Conservation (phyloP, 257 asterid genomes). For the Capsicum baccatum region DNA sequence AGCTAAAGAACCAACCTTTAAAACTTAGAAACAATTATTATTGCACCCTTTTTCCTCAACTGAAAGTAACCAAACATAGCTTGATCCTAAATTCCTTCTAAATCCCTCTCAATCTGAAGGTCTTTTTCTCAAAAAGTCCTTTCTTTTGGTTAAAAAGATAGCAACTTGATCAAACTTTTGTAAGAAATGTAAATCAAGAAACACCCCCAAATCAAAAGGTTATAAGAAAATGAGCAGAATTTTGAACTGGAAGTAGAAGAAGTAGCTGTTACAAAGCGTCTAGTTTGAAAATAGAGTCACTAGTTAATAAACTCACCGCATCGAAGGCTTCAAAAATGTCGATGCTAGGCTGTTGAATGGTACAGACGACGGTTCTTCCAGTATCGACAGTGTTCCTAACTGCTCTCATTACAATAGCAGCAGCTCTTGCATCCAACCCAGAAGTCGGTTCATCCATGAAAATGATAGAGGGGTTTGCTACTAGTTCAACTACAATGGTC, state of each 20-base stretch:
- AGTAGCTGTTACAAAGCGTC: conserved; percentile 29
- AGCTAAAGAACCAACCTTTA: conserved; percentile 48
- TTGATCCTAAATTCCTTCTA: conserved; percentile 33
- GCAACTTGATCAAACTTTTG: not conserved
- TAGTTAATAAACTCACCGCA: not conserved
- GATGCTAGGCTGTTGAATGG: too few species aligned
- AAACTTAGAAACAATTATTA: conserved; percentile 33
- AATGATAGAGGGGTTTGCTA: too few species aligned
- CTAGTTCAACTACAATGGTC: too few species aligned
- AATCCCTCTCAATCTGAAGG: conserved; percentile 23
- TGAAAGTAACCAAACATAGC: not conserved
- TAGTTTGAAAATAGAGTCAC: conserved; percentile 32
- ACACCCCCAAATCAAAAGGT: conserved; percentile 18
- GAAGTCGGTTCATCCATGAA: too few species aligned
- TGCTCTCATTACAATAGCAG: too few species aligned
- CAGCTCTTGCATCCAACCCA: too few species aligned
- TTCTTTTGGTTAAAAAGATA: not conserved
- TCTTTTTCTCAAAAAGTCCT: not conserved
- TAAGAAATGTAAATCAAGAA: not conserved
- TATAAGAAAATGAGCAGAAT: not conserved
- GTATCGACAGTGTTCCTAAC: too few species aligned
- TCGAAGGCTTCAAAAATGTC: too few species aligned
- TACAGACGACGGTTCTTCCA: too few species aligned
- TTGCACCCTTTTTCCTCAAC: too few species aligned
- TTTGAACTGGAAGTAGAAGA: conserved; percentile 26